phyloP scores from a whole-genome alignment of 345 rosid species.

The Garcia nutans region DNA sequence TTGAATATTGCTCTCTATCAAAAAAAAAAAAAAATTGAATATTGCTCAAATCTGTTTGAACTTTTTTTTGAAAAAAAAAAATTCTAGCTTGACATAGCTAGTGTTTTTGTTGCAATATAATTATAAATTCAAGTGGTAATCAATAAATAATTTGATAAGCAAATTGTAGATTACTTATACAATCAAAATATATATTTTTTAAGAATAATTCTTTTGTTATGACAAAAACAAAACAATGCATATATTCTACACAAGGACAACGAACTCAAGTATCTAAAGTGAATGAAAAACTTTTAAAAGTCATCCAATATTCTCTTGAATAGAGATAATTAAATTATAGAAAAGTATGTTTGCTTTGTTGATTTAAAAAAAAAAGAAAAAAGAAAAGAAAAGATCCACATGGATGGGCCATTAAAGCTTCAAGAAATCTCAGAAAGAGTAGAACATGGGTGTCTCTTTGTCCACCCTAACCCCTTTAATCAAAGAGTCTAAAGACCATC shows the following conservation, averaged over 20 bases:
- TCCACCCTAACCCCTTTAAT: constrained; percentile 33
- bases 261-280: neutral
- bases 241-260: neutral
- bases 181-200: neutral
- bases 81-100: no score
- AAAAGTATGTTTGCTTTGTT: constrained; percentile 36
- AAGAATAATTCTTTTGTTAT: neutral
- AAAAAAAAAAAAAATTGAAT: no score
- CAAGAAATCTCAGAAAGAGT: constrained; percentile 20
- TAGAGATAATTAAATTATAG: constrained; percentile 4
- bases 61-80: no score
- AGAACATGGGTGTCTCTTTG: constrained; percentile 37
- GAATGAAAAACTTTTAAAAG: constrained; percentile 3
- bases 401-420: constrained; percentile 37
- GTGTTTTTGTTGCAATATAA: no score
- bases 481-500: constrained; percentile 21
- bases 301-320: constrained; percentile 6
- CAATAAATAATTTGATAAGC: no score
- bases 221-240: no score
- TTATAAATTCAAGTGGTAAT: no score
- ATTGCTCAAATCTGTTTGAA: no score
- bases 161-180: neutral
- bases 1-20: no score
- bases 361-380: constrained; percentile 3
- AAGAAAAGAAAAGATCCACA: constrained; percentile 27